A percentile compares a stretch with the other conserved stretches of the same genome.
phyloP scores from a whole-genome alignment of 2,329 filamentous ascomycete genomes.

The Parafenestella ontariensis region DNA sequence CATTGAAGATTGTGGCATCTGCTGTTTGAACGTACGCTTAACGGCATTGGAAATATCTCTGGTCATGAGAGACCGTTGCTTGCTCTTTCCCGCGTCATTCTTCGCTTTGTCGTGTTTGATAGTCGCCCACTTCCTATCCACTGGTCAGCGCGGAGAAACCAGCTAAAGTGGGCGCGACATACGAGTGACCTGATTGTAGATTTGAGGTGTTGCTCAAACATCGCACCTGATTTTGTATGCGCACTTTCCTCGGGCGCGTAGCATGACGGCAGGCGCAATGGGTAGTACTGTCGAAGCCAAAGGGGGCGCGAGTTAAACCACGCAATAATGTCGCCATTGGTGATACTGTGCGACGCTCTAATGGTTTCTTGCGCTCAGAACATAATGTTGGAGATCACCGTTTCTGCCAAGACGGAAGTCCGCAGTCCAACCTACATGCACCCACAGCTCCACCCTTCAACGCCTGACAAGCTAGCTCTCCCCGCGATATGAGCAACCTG shows the following conservation, averaged over 20 bases:
- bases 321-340: slow-evolving; percentile 35
- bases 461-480: slow-evolving; percentile 20
- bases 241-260: slow-evolving; percentile 12
- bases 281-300: slow-evolving; percentile 9
- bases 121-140: slow-evolving; percentile 84
- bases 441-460: slow-evolving; percentile 27
- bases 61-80: slow-evolving; percentile 70
- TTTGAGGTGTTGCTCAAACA: slow-evolving; percentile 37
- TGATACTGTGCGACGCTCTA: neutral
- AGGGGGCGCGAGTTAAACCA: slow-evolving; percentile 20
- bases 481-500: slow-evolving; percentile 31
- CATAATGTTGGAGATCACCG: slow-evolving; percentile 24
- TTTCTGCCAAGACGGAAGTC: slow-evolving; percentile 36
- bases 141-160: neutral
- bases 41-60: slow-evolving; percentile 78
- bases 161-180: slow-evolving; percentile 10
- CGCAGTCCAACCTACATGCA: slow-evolving; percentile 27
- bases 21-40: slow-evolving; percentile 52
- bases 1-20: neutral
- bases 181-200: slow-evolving; percentile 45
- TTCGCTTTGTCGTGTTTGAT: slow-evolving; percentile 95
- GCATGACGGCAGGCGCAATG: slow-evolving; percentile 30
- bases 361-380: neutral
- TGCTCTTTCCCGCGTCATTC: slow-evolving; percentile 80
- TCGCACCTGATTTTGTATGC: slow-evolving; percentile 28